Conservation (phyloP, 805 yeast genomes). For the Starmerella apis region DNA sequence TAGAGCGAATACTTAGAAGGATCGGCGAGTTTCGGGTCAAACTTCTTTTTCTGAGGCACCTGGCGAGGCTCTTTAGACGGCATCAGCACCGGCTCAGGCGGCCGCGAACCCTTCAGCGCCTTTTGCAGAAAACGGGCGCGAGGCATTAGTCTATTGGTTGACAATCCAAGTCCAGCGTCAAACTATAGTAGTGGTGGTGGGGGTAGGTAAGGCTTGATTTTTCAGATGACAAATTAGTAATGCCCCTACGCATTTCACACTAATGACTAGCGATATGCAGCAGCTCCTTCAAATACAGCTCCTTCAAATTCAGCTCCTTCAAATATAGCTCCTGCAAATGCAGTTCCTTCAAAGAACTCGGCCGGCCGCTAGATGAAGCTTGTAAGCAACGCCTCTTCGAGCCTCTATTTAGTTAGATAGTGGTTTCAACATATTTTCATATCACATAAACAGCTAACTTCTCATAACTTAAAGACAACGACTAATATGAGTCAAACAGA, state of each 20-base stretch:
- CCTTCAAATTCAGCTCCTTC: not conserved
- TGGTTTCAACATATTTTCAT: not conserved
- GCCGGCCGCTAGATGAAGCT: too few species aligned
- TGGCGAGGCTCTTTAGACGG: slow-evolving; percentile 5
- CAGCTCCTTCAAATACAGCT: not conserved
- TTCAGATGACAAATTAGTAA: slow-evolving; percentile 9
- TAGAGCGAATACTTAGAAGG: slow-evolving; percentile 23
- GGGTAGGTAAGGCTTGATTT: slow-evolving; percentile 4
- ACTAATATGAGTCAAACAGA: too few species aligned
- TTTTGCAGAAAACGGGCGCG: slow-evolving; percentile 21
- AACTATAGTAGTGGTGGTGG: not conserved
- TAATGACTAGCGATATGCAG: not conserved
- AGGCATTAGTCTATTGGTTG: slow-evolving; percentile 26
- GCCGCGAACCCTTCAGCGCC: slow-evolving; percentile 21
- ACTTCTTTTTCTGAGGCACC: slow-evolving; percentile 14
- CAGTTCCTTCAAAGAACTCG: too few species aligned
- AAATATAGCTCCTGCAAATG: not conserved
- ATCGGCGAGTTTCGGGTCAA: slow-evolving; percentile 15
- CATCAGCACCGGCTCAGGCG: slow-evolving; percentile 25
- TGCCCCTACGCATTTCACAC: too few species aligned
- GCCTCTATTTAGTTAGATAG: too few species aligned
- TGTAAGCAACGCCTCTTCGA: too few species aligned
- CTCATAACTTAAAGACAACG: too few species aligned
- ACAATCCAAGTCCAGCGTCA: too few species aligned
- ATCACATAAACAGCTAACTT: too few species aligned